Evolutionary conservation across 1,284 basidiomycete species (phyloP).

Genomic region (Abortiporus biennis): DNA sequence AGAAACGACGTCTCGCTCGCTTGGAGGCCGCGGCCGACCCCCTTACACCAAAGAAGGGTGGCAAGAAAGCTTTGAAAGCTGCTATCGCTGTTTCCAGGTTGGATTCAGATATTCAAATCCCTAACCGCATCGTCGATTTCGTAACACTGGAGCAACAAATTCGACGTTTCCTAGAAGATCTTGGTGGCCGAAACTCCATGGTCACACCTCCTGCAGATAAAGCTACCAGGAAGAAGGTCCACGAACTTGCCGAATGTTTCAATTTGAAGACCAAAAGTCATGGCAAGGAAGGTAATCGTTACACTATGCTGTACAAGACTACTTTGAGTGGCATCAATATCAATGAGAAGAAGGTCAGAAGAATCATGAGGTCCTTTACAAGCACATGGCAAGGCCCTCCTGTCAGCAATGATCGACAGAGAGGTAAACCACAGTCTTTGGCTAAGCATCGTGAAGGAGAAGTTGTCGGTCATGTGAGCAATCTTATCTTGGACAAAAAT

Average conservation of each 20-base stretch:
- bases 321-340: constrained; percentile 42
- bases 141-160: constrained; percentile 62
- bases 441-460: constrained; percentile 65
- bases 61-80: constrained; percentile 64
- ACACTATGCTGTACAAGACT: constrained; percentile 69
- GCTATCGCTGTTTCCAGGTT: constrained; percentile 48
- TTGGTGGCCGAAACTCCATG: constrained; percentile 47
- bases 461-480: constrained; percentile 61
- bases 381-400: constrained; percentile 27
- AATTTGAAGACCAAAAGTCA: constrained; percentile 72
- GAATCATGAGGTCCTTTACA: constrained; percentile 38
- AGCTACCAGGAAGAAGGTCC: constrained; percentile 61
- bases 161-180: constrained; percentile 56
- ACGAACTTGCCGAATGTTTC: constrained; percentile 75
- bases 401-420: constrained; percentile 22
- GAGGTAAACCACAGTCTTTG: constrained; percentile 23
- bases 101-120: constrained; percentile 39
- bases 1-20: constrained; percentile 51
- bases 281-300: constrained; percentile 57
- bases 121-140: constrained; percentile 49
- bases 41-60: constrained; percentile 47
- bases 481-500: not conserved
- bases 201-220: constrained; percentile 75
- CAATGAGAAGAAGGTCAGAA: constrained; percentile 55
- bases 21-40: constrained; percentile 53